Evolutionary conservation across 2,329 filamentous ascomycete species (phyloP), one percentile per base, ranked within the genome.

Genomic region (Fusarium luffae): DNA sequence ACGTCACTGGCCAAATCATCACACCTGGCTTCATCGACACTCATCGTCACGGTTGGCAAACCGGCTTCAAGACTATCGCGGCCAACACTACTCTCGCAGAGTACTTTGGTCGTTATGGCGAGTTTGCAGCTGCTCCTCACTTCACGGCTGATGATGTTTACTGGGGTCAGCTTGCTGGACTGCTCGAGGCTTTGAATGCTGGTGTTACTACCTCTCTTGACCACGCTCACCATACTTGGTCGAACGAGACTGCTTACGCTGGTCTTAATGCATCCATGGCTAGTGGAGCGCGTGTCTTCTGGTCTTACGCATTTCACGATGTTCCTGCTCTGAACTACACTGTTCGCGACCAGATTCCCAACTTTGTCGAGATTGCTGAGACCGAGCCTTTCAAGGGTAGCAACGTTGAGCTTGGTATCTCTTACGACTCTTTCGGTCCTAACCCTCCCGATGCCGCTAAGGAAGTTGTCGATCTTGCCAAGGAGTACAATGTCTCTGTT

Each of bases 11-110:
- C 54, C 85, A 86, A 70, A 88, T 88, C 61, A 79, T 88, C 54
- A 82, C 82, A 0, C 84, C 86, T 0, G 86, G 87, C 11, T 88
- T 89, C 74, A 79, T 89, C 60, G 84, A 88, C 74, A 88, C 85
- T 0, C 86, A 89, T 67, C 82, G 83, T 3, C 85, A 87, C 64
- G 80, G 82, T 1, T 88, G 86, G 87, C 85, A 88, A 70, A 88
- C 86, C 0, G 84, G 80, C 12, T 82, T 83, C 70, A 86, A 85
- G 70, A 87, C 86, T 0, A 69, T 89, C 2, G 83, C 68, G 2
- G 83, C 85, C 10, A 86, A 89, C 69, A 84, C 83, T 0, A 85
- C 80, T 0, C 74, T 87, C 18, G 75, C 81, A 7, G 80, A 85
- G 47, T 88, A 87, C 73, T 80, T 86, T 40, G 54, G 56, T 34